Evolutionary conservation across 2,329 filamentous ascomycete species (phyloP), one percentile per base, ranked within the genome.

Genomic region (Kalmusia sp.): DNA sequence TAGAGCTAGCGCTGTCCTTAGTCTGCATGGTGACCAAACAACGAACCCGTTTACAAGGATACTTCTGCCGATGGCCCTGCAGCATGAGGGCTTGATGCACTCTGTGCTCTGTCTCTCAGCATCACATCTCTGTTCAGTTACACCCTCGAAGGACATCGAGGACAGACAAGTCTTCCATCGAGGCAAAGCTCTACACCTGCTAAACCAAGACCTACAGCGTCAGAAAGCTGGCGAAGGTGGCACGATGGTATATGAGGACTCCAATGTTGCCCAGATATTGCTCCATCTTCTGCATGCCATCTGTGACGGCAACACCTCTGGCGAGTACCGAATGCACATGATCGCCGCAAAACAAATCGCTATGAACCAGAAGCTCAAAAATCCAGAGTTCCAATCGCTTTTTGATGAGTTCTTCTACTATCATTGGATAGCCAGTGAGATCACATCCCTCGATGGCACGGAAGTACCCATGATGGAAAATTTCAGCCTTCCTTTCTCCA

Each of bases 51-150:
- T 96, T 77, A 91, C 91, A 68, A 89, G 92, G 59, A 88, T 95
- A 61, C 79, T 96, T 30, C 80, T 96, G 2, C 90, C 91, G 1
- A 89, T 96, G 78, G 92, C 92, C 2, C 86, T 90, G 35, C 82
- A 87, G 55, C 88, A 96, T 69, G 83, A 87, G 57, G 91, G 91
- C 11, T 79, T 96, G 47, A 96, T 96, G 92, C 92, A 96, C 71
- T 95, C 92, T 9, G 86, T 96, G 44, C 82, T 96, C 48, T 92
- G 90, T 38, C 81, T 96, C 7, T 90, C 92, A 31, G 90, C 90
- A 62, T 92, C 87, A 55, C 92, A 96, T 64, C 73, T 87, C 47
- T 80, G 80, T n/a, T 79, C 79, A 7, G 71, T 80, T 12, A 79
- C 79, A 53, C 79, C 80, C 1, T 79, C 80, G 48, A 76, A 78